Percentiles rank a stretch among this genome's conserved stretches.
Evolutionary conservation across 2,329 filamentous ascomycete genomes (phyloP).

Genomic region (Colletotrichum cereale): DNA sequence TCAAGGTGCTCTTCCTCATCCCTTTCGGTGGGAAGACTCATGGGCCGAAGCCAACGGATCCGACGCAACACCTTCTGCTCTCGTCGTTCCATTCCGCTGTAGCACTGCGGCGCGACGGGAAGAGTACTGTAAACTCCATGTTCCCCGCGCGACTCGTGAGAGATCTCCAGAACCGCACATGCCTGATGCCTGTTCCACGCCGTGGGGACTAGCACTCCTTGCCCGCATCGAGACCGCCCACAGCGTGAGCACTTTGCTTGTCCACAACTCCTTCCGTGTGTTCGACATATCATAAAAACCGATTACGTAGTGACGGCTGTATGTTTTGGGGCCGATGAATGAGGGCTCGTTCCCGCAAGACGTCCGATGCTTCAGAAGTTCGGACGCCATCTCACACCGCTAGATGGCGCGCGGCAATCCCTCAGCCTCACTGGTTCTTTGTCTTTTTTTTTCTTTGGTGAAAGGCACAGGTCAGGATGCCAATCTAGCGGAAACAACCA

Average conservation of each 20-base stretch:
- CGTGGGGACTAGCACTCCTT: conserved; percentile 14
- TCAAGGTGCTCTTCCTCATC: not conserved
- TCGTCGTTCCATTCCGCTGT: conserved; percentile 12
- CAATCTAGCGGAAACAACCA: conserved; percentile 25
- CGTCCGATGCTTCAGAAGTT: conserved; percentile 17
- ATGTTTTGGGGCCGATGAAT: not conserved
- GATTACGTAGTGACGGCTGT: not conserved
- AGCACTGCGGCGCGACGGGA: not conserved
- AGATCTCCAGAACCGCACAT: conserved; percentile 24
- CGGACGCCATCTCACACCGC: conserved; percentile 31
- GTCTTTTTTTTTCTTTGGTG: too few species aligned
- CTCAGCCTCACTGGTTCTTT: not conserved
- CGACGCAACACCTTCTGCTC: not conserved
- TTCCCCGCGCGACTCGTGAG: conserved; percentile 23
- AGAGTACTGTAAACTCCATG: not conserved
- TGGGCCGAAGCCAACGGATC: not conserved
- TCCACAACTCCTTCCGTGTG: conserved; percentile 1
- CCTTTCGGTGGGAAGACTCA: not conserved
- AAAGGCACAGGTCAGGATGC: conserved; percentile 10
- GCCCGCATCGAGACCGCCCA: conserved; percentile 23
- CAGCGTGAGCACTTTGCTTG: conserved; percentile 11
- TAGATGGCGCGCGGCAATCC: conserved; percentile 21
- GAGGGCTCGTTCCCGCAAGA: not conserved
- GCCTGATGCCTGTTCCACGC: conserved; percentile 22
- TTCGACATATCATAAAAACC: not conserved